Conservation (phyloP, 2,329 filamentous ascomycete genomes). For the Microsporum ferrugineum region DNA sequence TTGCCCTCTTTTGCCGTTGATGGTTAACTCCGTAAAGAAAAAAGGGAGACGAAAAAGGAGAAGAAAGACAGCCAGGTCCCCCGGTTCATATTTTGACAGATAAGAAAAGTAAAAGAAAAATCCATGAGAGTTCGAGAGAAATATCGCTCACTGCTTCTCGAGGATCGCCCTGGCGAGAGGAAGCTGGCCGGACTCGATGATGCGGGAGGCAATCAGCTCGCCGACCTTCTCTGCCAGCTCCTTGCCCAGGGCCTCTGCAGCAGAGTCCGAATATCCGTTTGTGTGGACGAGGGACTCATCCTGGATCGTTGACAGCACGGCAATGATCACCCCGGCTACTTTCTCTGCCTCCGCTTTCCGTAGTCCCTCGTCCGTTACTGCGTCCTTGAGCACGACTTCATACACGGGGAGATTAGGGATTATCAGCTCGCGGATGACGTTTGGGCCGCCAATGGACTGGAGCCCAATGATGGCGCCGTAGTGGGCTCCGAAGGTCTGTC, state of each 20-base stretch:
- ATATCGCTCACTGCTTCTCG: constrained; percentile 10
- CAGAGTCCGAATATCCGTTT: constrained; percentile 31
- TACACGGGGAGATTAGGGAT: constrained; percentile 56
- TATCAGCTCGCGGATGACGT: constrained; percentile 53
- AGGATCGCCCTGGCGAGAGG: constrained; percentile 32
- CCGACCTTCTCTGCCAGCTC: constrained; percentile 32
- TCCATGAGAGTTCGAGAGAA: neutral
- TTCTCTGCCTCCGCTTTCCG: constrained; percentile 50
- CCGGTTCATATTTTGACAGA: neutral
- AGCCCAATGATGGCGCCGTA: constrained; percentile 81
- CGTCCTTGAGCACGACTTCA: constrained; percentile 49
- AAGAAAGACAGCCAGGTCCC: neutral
- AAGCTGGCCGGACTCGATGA: constrained; percentile 32
- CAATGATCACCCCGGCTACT: constrained; percentile 47
- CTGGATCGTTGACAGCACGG: constrained; percentile 44
- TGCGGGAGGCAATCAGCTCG: constrained; percentile 30
- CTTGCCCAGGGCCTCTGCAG: constrained; percentile 29
- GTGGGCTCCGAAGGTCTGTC: constrained; percentile 69
- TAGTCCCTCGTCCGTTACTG: constrained; percentile 40
- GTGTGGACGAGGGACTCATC: constrained; percentile 32
- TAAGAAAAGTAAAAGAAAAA: neutral
- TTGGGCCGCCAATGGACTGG: constrained; percentile 59
- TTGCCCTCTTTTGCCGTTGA: neutral
- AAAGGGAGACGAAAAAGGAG: neutral
- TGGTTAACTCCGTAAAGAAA: neutral